Conservation (phyloP, 805 yeast genomes). For the Candida takata region DNA sequence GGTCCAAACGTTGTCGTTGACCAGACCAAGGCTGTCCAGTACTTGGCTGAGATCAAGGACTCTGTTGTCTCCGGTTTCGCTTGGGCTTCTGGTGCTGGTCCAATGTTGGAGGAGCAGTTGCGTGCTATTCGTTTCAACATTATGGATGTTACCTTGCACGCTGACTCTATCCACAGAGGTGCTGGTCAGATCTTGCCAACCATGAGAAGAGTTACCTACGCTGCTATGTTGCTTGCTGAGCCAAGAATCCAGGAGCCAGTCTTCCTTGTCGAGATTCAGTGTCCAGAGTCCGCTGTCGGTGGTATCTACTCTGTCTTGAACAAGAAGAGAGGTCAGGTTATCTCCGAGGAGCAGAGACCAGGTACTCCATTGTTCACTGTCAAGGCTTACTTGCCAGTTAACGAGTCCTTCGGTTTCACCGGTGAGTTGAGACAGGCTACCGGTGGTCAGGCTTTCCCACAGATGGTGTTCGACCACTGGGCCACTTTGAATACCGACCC, state of each 20-base stretch:
- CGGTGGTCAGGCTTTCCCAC: conserved; percentile 99
- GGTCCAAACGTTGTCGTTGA: conserved; percentile 99
- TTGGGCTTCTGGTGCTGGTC: conserved; percentile 99
- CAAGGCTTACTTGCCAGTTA: conserved; percentile 99
- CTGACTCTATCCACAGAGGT: conserved; percentile 99
- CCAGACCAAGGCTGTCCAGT: conserved; percentile 99
- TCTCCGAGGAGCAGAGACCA: conserved; percentile 99
- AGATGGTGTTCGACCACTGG: conserved; percentile 99
- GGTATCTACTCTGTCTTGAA: conserved; percentile 99
- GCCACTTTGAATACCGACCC: conserved; percentile 86
- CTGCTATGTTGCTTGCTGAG: conserved; percentile 95
- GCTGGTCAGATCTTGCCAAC: conserved; percentile 99
- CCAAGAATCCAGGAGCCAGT: conserved; percentile 99
- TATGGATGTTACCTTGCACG: conserved; percentile 97
- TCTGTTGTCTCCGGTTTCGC: conserved; percentile 99
- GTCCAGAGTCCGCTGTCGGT: conserved; percentile 99
- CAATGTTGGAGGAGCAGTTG: conserved; percentile 92
- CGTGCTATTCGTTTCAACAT: conserved; percentile 97
- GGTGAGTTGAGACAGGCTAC: conserved; percentile 99
- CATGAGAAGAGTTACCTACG: conserved; percentile 99
- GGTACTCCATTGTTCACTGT: conserved; percentile 99
- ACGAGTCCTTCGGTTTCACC: conserved; percentile 99
- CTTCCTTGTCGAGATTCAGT: conserved; percentile 98
- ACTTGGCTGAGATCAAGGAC: conserved; percentile 98
- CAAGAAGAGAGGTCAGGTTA: conserved; percentile 99